A percentile compares a stretch with the other conserved stretches of the same genome.
Conservation (phyloP, 31 red algal genomes). For the Odonthalia washingtoniensis region DNA sequence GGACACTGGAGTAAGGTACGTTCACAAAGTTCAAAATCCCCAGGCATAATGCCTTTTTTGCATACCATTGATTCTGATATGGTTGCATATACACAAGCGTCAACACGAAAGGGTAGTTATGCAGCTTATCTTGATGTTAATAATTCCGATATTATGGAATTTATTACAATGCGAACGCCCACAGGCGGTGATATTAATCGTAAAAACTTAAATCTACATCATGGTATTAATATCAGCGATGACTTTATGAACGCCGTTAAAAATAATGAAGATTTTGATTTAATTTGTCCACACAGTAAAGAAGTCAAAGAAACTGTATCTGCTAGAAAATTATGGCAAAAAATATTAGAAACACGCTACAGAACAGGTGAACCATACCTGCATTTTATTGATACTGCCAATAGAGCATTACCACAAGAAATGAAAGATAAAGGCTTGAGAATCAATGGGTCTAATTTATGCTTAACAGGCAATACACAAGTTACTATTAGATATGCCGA, state of each 20-base stretch:
- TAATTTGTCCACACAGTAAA: not conserved
- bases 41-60: slow-evolving; percentile 3
- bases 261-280: not conserved
- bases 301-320: not conserved
- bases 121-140: slow-evolving; percentile 11
- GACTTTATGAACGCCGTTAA: slow-evolving; percentile 7
- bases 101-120: not conserved
- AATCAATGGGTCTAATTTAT: slow-evolving; percentile 1
- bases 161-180: slow-evolving; percentile 1
- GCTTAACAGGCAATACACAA: not conserved
- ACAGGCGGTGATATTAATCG: slow-evolving; percentile 1
- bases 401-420: slow-evolving; percentile 8
- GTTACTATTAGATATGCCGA: too few relatives aligned
- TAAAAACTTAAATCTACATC: not conserved
- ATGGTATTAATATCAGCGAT: not conserved
- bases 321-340: slow-evolving; percentile 10
- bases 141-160: slow-evolving; percentile 4
- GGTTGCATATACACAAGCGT: not conserved
- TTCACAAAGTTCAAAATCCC: slow-evolving; percentile 5
- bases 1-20: not conserved
- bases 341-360: not conserved
- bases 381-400: slow-evolving; percentile 1
- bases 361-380: not conserved
- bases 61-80: not conserved
- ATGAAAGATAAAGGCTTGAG: slow-evolving; percentile 5